These are phyloP conservation scores for Oryza punctata DNA, from an alignment of 176 grass and related monocot species.

Conservation along the genomic window DNA sequence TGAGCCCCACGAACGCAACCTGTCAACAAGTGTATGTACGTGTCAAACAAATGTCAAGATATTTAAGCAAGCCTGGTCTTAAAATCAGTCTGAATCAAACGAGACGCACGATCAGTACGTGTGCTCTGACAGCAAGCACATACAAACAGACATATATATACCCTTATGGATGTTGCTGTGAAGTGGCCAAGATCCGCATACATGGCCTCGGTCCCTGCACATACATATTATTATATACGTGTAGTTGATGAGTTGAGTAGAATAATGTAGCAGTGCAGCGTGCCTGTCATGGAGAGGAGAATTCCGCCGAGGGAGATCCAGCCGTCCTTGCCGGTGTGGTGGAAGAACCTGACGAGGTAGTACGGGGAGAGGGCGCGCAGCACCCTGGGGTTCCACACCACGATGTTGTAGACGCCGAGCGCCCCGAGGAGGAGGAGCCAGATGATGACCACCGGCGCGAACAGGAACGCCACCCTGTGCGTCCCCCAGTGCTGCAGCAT, in stretches of 20 bases:
- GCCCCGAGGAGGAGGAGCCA: conserved; percentile 57
- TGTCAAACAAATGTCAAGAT: too few relatives aligned
- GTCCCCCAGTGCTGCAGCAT: conserved; percentile 68
- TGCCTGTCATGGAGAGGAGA: conserved; percentile 72
- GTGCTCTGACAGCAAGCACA: too few relatives aligned
- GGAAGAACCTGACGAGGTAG: conserved; percentile 66
- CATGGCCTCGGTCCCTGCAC: conserved; percentile 73
- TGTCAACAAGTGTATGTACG: background rate
- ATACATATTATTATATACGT: background rate
- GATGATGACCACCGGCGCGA: conserved; percentile 61
- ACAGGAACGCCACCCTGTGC: conserved; percentile 56
- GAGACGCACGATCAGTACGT: too few relatives aligned
- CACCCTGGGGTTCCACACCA: conserved; percentile 62
- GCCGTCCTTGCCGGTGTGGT: conserved; percentile 49
- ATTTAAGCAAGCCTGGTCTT: background rate
- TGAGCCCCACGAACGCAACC: conserved; percentile 52
- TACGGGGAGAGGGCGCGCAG: conserved; percentile 54
- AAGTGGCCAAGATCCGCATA: conserved; percentile 80
- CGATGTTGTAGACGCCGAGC: conserved; percentile 63
- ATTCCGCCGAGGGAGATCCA: conserved; percentile 75
- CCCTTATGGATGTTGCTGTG: conserved; percentile 69
- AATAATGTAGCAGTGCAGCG: background rate
- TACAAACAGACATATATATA: conserved; percentile 24
- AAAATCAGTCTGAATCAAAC: too few relatives aligned
- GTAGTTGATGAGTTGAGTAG: background rate